A percentile compares a stretch with the other conserved stretches of the same genome.
Conservation (phyloP, 768 basidiomycete species). For the Hypholoma fasciculare region DNA sequence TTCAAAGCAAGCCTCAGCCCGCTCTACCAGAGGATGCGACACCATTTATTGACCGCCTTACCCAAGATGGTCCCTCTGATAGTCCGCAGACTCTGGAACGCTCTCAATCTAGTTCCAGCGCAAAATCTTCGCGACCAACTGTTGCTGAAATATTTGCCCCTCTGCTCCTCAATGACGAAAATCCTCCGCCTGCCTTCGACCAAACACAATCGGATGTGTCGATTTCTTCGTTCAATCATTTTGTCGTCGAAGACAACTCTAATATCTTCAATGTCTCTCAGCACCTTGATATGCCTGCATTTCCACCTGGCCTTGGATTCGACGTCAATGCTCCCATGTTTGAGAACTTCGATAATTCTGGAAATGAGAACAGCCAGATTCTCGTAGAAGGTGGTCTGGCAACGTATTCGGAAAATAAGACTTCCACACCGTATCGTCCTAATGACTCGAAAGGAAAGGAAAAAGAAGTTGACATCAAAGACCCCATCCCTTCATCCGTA, state of each 20-base stretch:
- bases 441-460: conserved; percentile 37
- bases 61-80: conserved; percentile 25
- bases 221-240: conserved; percentile 30
- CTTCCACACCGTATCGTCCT: conserved; percentile 43
- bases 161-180: conserved; percentile 20
- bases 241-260: conserved; percentile 39
- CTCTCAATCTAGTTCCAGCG: conserved; percentile 29
- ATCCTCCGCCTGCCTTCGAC: conserved; percentile 13
- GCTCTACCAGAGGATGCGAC: conserved; percentile 26
- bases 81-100: conserved; percentile 27
- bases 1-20: conserved; percentile 29
- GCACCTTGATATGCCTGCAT: conserved; percentile 50
- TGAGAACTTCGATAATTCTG: conserved; percentile 36
- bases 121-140: conserved; percentile 41
- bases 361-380: conserved; percentile 27
- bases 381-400: conserved; percentile 15
- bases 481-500: conserved; percentile 16
- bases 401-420: conserved; percentile 28
- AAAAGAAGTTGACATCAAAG: conserved; percentile 29
- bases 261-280: conserved; percentile 62
- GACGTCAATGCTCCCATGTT: conserved; percentile 37
- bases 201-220: conserved; percentile 22
- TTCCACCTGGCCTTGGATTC: conserved; percentile 43
- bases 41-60: conserved; percentile 32
- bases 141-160: conserved; percentile 54